Base-by-base conservation (phyloP, 768 basidiomycete species). In the Amanita thiersii region DNA sequence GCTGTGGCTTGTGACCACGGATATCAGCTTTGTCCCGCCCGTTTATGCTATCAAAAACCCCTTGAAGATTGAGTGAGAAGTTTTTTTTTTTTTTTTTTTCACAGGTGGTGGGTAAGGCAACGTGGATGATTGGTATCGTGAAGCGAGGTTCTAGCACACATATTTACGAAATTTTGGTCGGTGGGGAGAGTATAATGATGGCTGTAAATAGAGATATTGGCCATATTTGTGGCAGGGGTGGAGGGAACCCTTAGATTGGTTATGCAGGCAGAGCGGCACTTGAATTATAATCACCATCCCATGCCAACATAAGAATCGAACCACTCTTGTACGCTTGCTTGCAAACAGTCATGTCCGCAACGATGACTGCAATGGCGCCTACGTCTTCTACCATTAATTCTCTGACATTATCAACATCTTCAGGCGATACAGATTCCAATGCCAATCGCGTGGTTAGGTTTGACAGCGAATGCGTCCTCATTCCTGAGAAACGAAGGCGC, bases 381-480 rank as follows among this genome's bases (percentile, higher is more conserved):
- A 41, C 40, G 32, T 15, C 23, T 21, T 23, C 23, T 20, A 33
- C 17, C 36, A 29, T 23, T n/a, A 10, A 32, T 25, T 31, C 17
- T 19, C n/a, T 11, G 11, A 34, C 17, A 5, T 21, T 24, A 18
- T 25, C 37, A 15, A 11, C 35, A 33, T 9, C 38, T 8, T 19
- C 24, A 38, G 15, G 5, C 20, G 32, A 32, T 18, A 3, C 33
- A 25, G 39, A 37, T 4, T 11, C 17, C 24, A 34, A 3, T 28
- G 21, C n/a, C 32, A 41, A 28, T 45, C 62, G 65, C 38, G 49
- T 66, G 17, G 86, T 87, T 3, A 72, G 85, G 43, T 88, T 88
- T 60, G 75, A 87, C 64, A 64, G 67, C 40, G 72, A 81, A 52
- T 87, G 86, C 45, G 64, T 84, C 3, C 70, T 88, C 51, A 87